Evolutionary conservation across 768 basidiomycete genomes (phyloP).

Genomic region (Sarcomyxa edulis): DNA sequence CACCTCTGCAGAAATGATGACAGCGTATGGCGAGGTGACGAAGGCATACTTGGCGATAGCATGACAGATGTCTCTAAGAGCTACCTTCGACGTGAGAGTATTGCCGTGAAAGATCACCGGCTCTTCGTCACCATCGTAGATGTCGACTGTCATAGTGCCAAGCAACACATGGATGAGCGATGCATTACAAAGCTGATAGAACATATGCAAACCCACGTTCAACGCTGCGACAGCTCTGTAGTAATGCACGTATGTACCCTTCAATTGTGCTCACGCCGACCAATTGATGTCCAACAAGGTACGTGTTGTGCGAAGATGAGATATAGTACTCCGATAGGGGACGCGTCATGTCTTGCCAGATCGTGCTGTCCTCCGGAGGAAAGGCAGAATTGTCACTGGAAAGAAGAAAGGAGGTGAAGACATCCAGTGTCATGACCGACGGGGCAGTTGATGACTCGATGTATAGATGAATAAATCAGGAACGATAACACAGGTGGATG

Average conservation of each 20-base stretch:
- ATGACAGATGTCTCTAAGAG: constrained; percentile 73
- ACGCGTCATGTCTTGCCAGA: constrained; percentile 80
- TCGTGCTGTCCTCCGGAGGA: too few relatives aligned
- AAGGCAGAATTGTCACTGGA: constrained; percentile 68
- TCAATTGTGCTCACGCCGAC: constrained; percentile 88
- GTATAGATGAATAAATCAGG: too few relatives aligned
- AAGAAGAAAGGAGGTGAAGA: constrained; percentile 74
- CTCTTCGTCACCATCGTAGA: constrained; percentile 82
- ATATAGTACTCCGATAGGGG: constrained; percentile 86
- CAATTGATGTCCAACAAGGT: constrained; percentile 81
- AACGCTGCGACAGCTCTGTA: constrained; percentile 90
- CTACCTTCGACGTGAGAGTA: constrained; percentile 80
- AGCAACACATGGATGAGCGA: constrained; percentile 5
- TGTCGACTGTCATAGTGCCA: constrained; percentile 61
- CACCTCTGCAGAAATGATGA: constrained; percentile 91
- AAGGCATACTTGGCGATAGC: constrained; percentile 91
- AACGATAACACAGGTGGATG: constrained; percentile 4
- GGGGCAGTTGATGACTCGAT: too few relatives aligned
- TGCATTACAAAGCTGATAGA: background rate
- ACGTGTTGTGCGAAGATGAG: constrained; percentile 90
- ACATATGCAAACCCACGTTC: constrained; percentile 57
- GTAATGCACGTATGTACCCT: constrained; percentile 86
- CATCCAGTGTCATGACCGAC: constrained; percentile 43
- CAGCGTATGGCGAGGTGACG: constrained; percentile 82
- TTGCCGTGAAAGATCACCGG: constrained; percentile 89